phyloP scores from a whole-genome alignment of 2,329 filamentous ascomycete species.

The Sporothrix brasiliensis region DNA sequence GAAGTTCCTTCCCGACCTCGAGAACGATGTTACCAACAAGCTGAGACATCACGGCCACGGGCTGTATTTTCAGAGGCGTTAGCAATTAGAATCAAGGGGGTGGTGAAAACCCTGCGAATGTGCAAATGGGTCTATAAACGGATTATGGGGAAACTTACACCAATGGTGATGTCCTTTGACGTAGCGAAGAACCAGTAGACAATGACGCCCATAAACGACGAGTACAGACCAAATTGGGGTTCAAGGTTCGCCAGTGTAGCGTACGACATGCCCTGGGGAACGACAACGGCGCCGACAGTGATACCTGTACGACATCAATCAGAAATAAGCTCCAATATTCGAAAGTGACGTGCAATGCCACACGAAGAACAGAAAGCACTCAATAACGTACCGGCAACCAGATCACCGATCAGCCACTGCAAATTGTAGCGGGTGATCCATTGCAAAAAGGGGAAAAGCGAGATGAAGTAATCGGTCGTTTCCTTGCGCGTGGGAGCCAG shows the following conservation, averaged over 20 bases:
- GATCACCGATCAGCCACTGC: conserved; percentile 85
- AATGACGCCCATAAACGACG: conserved; percentile 92
- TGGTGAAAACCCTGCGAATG: neutral
- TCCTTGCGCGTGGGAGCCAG: conserved; percentile 62
- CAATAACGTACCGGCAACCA: conserved; percentile 74
- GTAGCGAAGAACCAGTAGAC: conserved; percentile 98
- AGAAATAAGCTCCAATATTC: conserved; percentile 1
- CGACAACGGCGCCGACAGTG: conserved; percentile 68
- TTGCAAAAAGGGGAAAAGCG: conserved; percentile 82
- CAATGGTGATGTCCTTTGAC: conserved; percentile 97
- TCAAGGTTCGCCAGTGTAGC: conserved; percentile 79
- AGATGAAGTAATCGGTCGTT: conserved; percentile 63
- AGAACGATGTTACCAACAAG: conserved; percentile 81
- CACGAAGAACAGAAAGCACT: conserved; percentile 20
- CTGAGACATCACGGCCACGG: conserved; percentile 90
- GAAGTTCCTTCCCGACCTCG: conserved; percentile 60
- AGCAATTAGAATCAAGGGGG: neutral
- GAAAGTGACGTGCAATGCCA: neutral
- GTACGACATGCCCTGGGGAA: conserved; percentile 98
- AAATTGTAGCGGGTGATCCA: conserved; percentile 90
- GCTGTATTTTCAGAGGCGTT: conserved; percentile 46
- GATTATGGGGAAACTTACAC: conserved; percentile 57
- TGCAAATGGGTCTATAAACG: conserved; percentile 32
- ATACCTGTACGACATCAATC: conserved; percentile 43
- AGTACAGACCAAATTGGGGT: conserved; percentile 84